phyloP scores from a whole-genome alignment of 768 basidiomycete genomes.

The Leccinum arenicola region DNA sequence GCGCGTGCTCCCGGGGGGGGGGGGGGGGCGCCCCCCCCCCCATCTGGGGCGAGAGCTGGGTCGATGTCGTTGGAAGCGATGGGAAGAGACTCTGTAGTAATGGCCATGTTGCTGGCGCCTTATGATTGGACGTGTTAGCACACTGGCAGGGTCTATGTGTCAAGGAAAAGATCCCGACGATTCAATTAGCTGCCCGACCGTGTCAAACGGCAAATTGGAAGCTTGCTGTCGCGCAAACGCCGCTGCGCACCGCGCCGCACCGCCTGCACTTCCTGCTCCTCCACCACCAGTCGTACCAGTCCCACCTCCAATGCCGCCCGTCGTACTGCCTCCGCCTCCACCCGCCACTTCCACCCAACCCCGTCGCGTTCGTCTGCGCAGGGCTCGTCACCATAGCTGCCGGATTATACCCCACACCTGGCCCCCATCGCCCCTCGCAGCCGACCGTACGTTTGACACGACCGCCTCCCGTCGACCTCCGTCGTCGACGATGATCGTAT shows the following conservation, averaged over 20 bases:
- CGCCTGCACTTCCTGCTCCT: no score
- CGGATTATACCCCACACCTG: slow-evolving; percentile 42
- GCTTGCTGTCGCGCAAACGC: no score
- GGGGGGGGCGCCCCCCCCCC: no score
- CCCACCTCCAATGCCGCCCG: background rate
- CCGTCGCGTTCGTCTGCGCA: slow-evolving; percentile 66
- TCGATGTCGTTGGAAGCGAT: slow-evolving; percentile 11
- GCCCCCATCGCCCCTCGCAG: slow-evolving; percentile 51
- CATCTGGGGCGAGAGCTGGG: slow-evolving; percentile 11
- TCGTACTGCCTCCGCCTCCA: background rate
- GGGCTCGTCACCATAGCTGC: slow-evolving; percentile 67
- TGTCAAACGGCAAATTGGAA: no score
- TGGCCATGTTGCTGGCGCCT: slow-evolving; percentile 14
- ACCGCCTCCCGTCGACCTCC: slow-evolving; percentile 77
- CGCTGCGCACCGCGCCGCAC: no score
- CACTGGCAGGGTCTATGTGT: slow-evolving; percentile 10
- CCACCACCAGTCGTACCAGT: no score
- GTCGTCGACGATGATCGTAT: slow-evolving; percentile 52
- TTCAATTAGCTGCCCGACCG: slow-evolving; percentile 7
- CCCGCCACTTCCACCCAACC: slow-evolving; percentile 2
- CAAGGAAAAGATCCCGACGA: slow-evolving; percentile 4
- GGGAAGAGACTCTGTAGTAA: slow-evolving; percentile 7
- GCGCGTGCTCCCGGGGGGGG: no score
- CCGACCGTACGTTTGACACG: slow-evolving; percentile 73
- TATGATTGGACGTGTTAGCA: slow-evolving; percentile 8